phyloP scores from a whole-genome alignment of 202 grass and related monocot species.

The Carex arenaria region DNA sequence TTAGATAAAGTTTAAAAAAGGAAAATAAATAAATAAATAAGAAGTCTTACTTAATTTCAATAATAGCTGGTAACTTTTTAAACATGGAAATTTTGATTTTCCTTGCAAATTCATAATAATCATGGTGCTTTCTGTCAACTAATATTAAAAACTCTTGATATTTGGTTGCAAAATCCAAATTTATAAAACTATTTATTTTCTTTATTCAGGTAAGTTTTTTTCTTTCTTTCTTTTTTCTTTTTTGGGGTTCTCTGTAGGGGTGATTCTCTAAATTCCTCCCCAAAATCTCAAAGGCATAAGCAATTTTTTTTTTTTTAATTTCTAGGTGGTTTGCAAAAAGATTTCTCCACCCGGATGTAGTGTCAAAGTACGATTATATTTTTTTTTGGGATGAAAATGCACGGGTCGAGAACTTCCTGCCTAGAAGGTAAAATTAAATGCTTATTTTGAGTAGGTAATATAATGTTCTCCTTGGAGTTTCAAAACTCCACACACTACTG shows the following conservation, averaged over 20 bases:
- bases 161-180: background rate
- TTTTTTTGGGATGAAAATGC: conserved; percentile 95
- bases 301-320: background rate
- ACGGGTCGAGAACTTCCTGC: conserved; percentile 67
- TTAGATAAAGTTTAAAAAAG: background rate
- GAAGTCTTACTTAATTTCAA: background rate
- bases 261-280: background rate
- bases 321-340: conserved; percentile 98
- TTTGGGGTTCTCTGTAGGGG: background rate
- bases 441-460: background rate
- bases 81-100: background rate
- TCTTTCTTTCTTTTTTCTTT: background rate
- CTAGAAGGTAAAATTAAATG: conserved; percentile 50
- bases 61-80: background rate
- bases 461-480: background rate
- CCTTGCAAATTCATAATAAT: background rate
- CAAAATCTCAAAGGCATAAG: background rate
- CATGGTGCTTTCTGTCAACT: background rate
- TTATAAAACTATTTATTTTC: background rate
- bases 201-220: background rate
- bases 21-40: background rate
- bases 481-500: background rate
- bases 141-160: background rate
- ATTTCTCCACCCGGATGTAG: conserved; percentile 79
- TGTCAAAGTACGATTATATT: conserved; percentile 76